A percentile compares a stretch with the other conserved stretches of the same genome.
phyloP scores from a whole-genome alignment of 768 basidiomycete genomes.

The Tulasnella calospora region DNA sequence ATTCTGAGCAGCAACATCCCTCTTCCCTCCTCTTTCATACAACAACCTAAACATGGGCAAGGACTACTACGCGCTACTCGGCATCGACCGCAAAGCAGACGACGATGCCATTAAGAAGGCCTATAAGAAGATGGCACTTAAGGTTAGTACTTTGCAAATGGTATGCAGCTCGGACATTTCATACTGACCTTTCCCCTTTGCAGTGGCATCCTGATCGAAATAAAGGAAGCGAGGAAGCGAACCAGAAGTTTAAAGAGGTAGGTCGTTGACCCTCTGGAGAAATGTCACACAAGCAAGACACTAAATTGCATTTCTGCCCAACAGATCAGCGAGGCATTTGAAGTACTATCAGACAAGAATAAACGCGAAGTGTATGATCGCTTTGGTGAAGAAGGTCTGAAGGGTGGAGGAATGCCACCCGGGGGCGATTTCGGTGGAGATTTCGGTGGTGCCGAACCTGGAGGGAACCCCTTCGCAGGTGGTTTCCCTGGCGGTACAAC shows the following conservation, averaged over 20 bases:
- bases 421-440: conserved; percentile 28
- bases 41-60: conserved; percentile 36
- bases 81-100: conserved; percentile 61
- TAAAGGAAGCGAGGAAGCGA: conserved; percentile 69
- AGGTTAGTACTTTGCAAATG: conserved; percentile 39
- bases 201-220: conserved; percentile 97
- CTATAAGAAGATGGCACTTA: conserved; percentile 75
- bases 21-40: background rate
- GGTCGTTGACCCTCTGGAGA: conserved; percentile 25
- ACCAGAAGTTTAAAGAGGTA: conserved; percentile 88
- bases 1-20: background rate
- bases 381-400: conserved; percentile 92
- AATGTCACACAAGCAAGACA: background rate
- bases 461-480: conserved; percentile 45
- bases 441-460: conserved; percentile 36
- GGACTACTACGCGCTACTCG: conserved; percentile 86
- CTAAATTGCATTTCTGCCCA: background rate
- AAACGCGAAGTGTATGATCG: conserved; percentile 87
- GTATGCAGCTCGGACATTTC: background rate
- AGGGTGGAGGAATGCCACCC: conserved; percentile 54
- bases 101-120: conserved; percentile 87
- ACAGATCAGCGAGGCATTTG: conserved; percentile 91
- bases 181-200: conserved; percentile 45
- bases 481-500: conserved; percentile 40
- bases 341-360: conserved; percentile 83